Conservation (phyloP, 2,329 filamentous ascomycete genomes). For the Cyphellophora attinorum region DNA sequence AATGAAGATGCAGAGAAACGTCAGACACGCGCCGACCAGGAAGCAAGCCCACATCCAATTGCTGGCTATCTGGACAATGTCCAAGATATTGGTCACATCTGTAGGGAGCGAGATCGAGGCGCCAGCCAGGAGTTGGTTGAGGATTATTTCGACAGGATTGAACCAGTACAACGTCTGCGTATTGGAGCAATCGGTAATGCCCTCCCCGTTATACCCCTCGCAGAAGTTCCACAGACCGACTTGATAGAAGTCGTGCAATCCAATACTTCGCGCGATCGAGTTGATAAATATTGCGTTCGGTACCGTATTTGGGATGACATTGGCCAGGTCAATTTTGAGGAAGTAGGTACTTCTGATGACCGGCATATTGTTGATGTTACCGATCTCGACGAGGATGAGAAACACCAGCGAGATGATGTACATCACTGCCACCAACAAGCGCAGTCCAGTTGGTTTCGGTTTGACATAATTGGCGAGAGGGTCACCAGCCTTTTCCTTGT, state of each 20-base stretch:
- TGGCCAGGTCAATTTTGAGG: constrained; percentile 70
- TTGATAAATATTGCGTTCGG: constrained; percentile 71
- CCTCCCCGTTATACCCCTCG: constrained; percentile 68
- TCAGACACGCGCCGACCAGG: constrained; percentile 59
- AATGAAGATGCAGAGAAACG: constrained; percentile 62
- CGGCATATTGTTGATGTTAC: constrained; percentile 55
- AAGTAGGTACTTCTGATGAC: constrained; percentile 68
- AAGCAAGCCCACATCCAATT: constrained; percentile 88
- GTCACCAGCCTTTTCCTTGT: constrained; percentile 15
- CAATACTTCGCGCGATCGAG: constrained; percentile 74
- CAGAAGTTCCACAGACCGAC: constrained; percentile 89
- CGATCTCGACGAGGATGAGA: constrained; percentile 70
- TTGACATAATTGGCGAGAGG: constrained; percentile 16
- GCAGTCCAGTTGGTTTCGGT: constrained; percentile 36
- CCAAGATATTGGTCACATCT: constrained; percentile 62
- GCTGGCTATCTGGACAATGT: constrained; percentile 63
- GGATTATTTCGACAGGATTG: constrained; percentile 74
- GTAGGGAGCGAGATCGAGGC: constrained; percentile 74
- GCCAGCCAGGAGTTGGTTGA: constrained; percentile 69
- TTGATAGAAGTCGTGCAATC: constrained; percentile 89
- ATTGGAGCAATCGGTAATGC: constrained; percentile 65
- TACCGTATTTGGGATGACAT: constrained; percentile 66
- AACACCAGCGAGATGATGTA: constrained; percentile 71
- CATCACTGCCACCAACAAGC: constrained; percentile 55
- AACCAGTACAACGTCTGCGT: constrained; percentile 75